phyloP scores from a whole-genome alignment of 2,329 filamentous ascomycete genomes.

The Penicillium frequentans region DNA sequence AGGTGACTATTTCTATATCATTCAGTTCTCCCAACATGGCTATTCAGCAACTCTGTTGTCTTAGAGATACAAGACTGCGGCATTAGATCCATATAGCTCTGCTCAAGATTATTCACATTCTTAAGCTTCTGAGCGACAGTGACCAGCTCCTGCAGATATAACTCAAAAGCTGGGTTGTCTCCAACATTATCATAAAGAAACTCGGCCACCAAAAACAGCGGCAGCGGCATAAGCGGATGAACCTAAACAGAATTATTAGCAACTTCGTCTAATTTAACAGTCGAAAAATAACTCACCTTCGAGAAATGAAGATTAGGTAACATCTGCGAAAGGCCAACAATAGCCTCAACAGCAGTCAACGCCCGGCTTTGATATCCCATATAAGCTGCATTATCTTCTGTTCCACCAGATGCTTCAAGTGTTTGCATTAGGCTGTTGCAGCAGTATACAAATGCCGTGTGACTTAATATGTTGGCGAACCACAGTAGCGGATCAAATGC shows the following conservation, averaged over 20 bases:
- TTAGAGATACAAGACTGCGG: not conserved
- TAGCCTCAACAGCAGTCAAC: not conserved
- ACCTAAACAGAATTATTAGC: not conserved
- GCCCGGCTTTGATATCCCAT: not conserved
- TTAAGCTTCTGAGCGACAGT: not conserved
- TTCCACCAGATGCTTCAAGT: not conserved
- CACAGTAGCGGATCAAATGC: slow-evolving; percentile 15
- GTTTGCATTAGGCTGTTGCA: not conserved
- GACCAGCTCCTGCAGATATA: not conserved
- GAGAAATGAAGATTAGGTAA: not conserved
- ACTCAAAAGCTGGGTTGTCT: not conserved
- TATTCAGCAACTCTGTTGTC: not conserved
- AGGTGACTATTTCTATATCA: not conserved
- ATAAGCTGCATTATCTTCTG: not conserved
- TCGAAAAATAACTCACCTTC: not conserved
- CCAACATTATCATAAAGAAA: not conserved
- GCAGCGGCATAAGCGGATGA: not conserved
- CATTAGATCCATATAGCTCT: not conserved
- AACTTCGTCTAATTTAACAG: not conserved
- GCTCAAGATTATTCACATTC: not conserved
- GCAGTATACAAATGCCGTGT: slow-evolving; percentile 11
- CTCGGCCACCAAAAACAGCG: not conserved
- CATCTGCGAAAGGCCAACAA: not conserved
- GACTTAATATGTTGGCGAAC: slow-evolving; percentile 19
- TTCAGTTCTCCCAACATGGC: not conserved